Base-by-base conservation (phyloP, 2,329 filamentous ascomycete genomes). In the Trichothecium roseum region DNA sequence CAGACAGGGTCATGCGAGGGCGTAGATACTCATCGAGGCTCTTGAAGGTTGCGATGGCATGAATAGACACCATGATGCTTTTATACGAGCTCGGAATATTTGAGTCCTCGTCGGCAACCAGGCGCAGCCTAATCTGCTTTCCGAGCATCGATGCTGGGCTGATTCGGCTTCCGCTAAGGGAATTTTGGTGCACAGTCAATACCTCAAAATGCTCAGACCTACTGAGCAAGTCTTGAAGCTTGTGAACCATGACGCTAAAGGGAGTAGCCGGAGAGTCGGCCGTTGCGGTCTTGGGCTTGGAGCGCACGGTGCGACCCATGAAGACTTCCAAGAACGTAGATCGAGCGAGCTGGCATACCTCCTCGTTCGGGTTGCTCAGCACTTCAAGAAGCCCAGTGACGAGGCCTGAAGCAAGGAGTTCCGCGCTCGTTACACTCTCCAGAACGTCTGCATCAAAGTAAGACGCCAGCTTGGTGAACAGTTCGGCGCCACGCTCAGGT, bases 141-240 rank as follows among this genome's bases (percentile, higher is more conserved):
- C 87, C 88, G 5, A 98, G 70, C 88, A 98, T 95, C 1, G 89
- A 93, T 1, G 89, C 81, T 16, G 89, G 86, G 52, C 85, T 95
- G 57, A 81, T 93, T 40, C 88, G 78, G 46, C 85, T 93, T 36
- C 82, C 85, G 54, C 95, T 89, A 47, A 89, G 84, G 5, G 84
- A 81, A 48, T 93, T 94, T 42, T 94, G 84, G 55, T 94, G 86
- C 37, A 96, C 88, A 7, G 91, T 98, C 42, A 94, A 76, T 30
- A 98, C 89, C 54, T 98, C 91, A 49, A 96, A 98, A 64, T 96
- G 88, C 64, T 98, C 91, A 24, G 89, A 93, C 46, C 91, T 80
- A 65, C 91, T 98, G 38, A 98, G 73, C 39, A 98, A 66, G 61
- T 98, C 91, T 59, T 98, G 91, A 22, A 98, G 68, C 58, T 98